phyloP scores from a whole-genome alignment of 2,329 filamentous ascomycete genomes.

The Lizonia empirigonia region DNA sequence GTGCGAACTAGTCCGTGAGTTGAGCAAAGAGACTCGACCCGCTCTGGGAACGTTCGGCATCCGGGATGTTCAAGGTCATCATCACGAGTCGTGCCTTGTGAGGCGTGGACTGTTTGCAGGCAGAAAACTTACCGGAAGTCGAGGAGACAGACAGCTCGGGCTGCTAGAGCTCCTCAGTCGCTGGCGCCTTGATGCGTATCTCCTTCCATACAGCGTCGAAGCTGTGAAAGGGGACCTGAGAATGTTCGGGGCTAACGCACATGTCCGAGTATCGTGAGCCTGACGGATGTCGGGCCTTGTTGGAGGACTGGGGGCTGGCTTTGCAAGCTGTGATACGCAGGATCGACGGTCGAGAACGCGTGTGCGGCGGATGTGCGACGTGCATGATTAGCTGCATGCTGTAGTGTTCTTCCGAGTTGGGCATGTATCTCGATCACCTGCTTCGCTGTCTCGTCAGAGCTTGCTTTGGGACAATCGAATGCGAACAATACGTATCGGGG shows the following conservation, averaged over 20 bases:
- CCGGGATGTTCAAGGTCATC: background rate
- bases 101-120: background rate
- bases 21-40: background rate
- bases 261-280: slow-evolving; percentile 8
- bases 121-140: background rate
- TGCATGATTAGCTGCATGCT: background rate
- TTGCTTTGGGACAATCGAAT: background rate
- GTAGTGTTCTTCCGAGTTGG: background rate
- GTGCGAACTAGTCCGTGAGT: background rate
- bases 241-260: background rate
- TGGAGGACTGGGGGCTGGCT: background rate
- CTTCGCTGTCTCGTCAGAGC: slow-evolving; percentile 1
- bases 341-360: slow-evolving; percentile 1
- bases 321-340: background rate
- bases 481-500: background rate
- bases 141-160: background rate
- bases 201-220: background rate
- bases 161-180: background rate
- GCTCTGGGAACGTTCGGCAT: slow-evolving; percentile 4
- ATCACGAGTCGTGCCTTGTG: background rate
- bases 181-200: background rate
- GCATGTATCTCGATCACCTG: slow-evolving; percentile 26
- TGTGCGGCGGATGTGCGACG: slow-evolving; percentile 1
- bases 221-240: background rate
- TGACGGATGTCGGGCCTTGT: background rate